Evolutionary conservation across 495 filamentous ascomycete genomes (phyloP).

Genomic region (Chaetomium tenue): DNA sequence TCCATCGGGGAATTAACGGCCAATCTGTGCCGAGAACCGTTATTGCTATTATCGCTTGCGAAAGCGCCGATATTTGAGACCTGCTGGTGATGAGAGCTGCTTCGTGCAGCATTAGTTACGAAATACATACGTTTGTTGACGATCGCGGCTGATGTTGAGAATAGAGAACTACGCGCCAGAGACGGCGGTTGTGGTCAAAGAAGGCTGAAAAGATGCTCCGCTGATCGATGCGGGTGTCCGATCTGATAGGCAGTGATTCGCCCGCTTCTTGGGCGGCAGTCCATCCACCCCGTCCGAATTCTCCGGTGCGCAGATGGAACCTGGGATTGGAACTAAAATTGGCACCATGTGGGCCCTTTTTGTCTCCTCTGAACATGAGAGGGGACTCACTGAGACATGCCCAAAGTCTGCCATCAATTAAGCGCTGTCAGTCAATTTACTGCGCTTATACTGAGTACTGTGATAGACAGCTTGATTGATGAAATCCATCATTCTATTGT

Average conservation of each 20-base stretch:
- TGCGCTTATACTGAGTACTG: too few species aligned
- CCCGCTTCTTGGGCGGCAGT: constrained; percentile 9
- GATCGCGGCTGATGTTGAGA: background rate
- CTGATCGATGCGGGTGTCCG: background rate
- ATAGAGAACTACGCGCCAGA: background rate
- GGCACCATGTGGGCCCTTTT: background rate
- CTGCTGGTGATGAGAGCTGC: background rate
- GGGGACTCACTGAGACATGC: background rate
- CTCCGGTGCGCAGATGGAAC: constrained; percentile 1
- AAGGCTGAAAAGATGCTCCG: background rate
- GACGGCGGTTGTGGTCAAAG: constrained; percentile 3
- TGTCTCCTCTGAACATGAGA: background rate
- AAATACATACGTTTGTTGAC: background rate
- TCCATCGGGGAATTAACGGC: constrained; percentile 3
- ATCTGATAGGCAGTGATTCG: constrained; percentile 12
- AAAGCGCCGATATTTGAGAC: background rate
- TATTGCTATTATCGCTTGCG: background rate
- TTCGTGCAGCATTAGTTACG: background rate
- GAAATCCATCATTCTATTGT: too few species aligned
- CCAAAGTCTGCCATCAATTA: too few species aligned
- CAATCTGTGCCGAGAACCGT: background rate
- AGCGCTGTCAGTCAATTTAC: too few species aligned
- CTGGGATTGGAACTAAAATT: constrained; percentile 6
- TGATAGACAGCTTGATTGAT: too few species aligned
- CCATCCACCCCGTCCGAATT: constrained; percentile 3